Evolutionary conservation across 805 yeast genomes (phyloP).

Genomic region (Pichia cephalocereana): DNA sequence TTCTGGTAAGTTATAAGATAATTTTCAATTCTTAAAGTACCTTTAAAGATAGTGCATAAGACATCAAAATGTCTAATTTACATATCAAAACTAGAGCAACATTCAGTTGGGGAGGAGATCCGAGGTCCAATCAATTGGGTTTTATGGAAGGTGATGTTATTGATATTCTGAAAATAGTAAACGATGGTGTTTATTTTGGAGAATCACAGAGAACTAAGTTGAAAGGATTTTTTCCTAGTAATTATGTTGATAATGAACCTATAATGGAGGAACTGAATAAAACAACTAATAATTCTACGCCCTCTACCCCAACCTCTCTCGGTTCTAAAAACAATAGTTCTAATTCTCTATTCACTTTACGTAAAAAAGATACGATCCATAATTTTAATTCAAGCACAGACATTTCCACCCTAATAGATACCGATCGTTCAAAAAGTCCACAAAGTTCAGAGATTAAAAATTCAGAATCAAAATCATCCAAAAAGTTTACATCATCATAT

Average conservation of each 20-base stretch:
- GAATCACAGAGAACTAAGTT: slow-evolving; percentile 67
- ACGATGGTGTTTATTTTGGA: slow-evolving; percentile 93
- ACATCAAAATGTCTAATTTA: background rate
- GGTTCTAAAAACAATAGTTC: slow-evolving; percentile 1
- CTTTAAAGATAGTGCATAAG: no score
- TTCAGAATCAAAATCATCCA: slow-evolving; percentile 3
- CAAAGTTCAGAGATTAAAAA: background rate
- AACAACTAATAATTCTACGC: background rate
- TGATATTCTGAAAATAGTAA: slow-evolving; percentile 66
- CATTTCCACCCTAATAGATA: background rate
- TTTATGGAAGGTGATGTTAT: slow-evolving; percentile 90
- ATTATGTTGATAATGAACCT: slow-evolving; percentile 72
- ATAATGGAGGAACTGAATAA: slow-evolving; percentile 14
- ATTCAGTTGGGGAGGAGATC: slow-evolving; percentile 92
- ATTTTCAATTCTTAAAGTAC: no score
- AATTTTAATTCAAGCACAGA: slow-evolving; percentile 9
- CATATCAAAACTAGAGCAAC: slow-evolving; percentile 40
- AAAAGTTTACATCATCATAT: slow-evolving; percentile 16
- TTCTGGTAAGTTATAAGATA: no score
- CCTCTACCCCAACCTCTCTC: background rate
- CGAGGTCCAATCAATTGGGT: slow-evolving; percentile 73
- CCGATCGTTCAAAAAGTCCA: background rate
- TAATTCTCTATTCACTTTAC: slow-evolving; percentile 3
- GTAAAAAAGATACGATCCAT: slow-evolving; percentile 4
- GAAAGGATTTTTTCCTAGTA: slow-evolving; percentile 80